These are phyloP conservation scores for Gentiana macrophylla DNA, from an alignment of 257 asterid species.

Conservation along the genomic window DNA sequence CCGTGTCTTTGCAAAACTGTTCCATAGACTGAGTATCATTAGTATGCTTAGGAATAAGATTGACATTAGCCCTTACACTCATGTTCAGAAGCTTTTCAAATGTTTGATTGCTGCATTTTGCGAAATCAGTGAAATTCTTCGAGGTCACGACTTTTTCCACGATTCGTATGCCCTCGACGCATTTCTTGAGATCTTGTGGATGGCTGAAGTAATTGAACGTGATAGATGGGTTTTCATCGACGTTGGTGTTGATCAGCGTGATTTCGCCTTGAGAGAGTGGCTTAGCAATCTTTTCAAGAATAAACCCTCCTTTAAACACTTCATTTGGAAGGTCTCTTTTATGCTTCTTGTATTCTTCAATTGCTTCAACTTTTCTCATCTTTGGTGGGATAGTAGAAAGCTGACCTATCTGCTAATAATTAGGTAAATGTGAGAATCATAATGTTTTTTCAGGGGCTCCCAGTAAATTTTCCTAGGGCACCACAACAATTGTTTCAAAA, in stretches of 20 bases:
- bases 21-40: slow-evolving; percentile 57
- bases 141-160: slow-evolving; percentile 53
- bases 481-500: too few relatives aligned
- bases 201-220: slow-evolving; percentile 94
- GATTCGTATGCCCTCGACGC: slow-evolving; percentile 65
- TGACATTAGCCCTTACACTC: slow-evolving; percentile 72
- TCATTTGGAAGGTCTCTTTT: slow-evolving; percentile 43
- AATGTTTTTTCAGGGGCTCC: too few relatives aligned
- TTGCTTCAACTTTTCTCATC: slow-evolving; percentile 37
- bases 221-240: slow-evolving; percentile 66
- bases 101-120: slow-evolving; percentile 32
- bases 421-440: too few relatives aligned
- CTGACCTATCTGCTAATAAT: slow-evolving; percentile 45
- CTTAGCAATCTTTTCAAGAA: slow-evolving; percentile 43
- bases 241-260: slow-evolving; percentile 41
- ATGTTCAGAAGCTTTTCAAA: slow-evolving; percentile 53
- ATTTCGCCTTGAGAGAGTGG: slow-evolving; percentile 46
- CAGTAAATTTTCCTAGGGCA: too few relatives aligned
- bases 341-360: slow-evolving; percentile 26
- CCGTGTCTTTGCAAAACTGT: slow-evolving; percentile 88
- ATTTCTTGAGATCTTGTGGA: slow-evolving; percentile 46
- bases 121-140: slow-evolving; percentile 40
- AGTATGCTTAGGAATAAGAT: slow-evolving; percentile 72
- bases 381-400: slow-evolving; percentile 68
- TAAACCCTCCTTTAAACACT: slow-evolving; percentile 53